phyloP scores from a whole-genome alignment of 2,329 filamentous ascomycete genomes.

The Aspergillus ochraceoroseus region DNA sequence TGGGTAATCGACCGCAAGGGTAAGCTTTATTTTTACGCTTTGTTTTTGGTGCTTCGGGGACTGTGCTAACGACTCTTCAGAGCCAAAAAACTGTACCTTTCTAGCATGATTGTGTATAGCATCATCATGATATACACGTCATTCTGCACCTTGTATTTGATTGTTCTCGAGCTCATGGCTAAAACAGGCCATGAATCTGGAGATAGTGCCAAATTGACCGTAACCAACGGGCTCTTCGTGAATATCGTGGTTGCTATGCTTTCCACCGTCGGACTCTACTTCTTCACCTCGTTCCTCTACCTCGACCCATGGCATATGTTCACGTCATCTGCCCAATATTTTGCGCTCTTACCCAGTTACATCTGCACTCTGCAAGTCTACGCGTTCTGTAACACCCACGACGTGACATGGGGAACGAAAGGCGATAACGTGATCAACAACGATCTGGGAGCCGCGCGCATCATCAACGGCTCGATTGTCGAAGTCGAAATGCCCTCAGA shows the following conservation, averaged over 20 bases:
- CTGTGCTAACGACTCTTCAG: constrained; percentile 24
- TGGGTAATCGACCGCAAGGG: constrained; percentile 94
- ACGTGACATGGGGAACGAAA: constrained; percentile 98
- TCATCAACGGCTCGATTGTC: constrained; percentile 70
- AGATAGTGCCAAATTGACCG: constrained; percentile 47
- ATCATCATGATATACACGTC: constrained; percentile 95
- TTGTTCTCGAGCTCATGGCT: constrained; percentile 68
- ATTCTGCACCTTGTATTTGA: constrained; percentile 83
- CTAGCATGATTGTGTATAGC: constrained; percentile 81
- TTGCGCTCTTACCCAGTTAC: constrained; percentile 83
- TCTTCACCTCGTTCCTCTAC: constrained; percentile 93
- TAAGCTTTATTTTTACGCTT: constrained; percentile 27
- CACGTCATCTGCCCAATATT: constrained; percentile 86
- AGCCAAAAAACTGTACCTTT: constrained; percentile 82
- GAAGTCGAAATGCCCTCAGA: constrained; percentile 97
- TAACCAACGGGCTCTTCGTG: constrained; percentile 88
- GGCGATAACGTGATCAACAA: constrained; percentile 93
- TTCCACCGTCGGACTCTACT: constrained; percentile 88
- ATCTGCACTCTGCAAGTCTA: constrained; percentile 98
- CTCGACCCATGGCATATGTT: constrained; percentile 99
- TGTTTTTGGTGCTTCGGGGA: no score
- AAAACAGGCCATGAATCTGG: constrained; percentile 39
- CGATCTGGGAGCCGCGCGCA: constrained; percentile 80
- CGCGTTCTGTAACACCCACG: constrained; percentile 98
- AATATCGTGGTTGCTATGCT: constrained; percentile 88